Evolutionary conservation across 768 basidiomycete genomes (phyloP), one percentile per base, ranked within the genome.

Genomic region (Lactifluus volemus): DNA sequence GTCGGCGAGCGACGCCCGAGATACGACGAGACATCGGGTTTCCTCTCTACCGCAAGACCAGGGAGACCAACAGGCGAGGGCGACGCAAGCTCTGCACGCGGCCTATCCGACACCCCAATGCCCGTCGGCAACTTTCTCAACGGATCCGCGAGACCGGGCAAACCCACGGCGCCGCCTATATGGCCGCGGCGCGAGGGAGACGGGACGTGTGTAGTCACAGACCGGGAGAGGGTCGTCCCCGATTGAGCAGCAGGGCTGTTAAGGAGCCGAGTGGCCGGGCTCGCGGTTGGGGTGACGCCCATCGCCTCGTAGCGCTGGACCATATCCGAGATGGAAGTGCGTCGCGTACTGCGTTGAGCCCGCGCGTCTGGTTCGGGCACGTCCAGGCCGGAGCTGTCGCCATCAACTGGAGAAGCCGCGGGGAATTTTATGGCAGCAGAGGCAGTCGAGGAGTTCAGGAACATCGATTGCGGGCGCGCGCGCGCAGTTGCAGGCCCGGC

Each of bases 291-390:
- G 41, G 34, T 51, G 29, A 60, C 65, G 45, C 78, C 79, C 57
- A 92, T 83, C 7, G 84, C 81, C 71, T 93, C 91, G 70, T 85
- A 93, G 49, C 77, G 81, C 65, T 89, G 87, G 29, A 92, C 91
- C 83, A 92, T 91, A 68, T 92, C 84, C 44, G 89, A 84, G 67
- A 92, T 92, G 0, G 91, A 92, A 4, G 85, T 86, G 55, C 89
- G 79, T 19, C 90, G 81, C 8, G 70, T 67, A 6, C 71, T 65
- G 2, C 72, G 71, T 36, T 78, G 78, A 39, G 77, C 72, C 47
- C 71, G 77, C 4, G 74, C 59, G 52, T 80, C 78, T 50, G 75
- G 77, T 2, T 84, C 79, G 19, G 82, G 79, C 47, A 75, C 68
- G 10, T 85, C 53, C 74, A 71, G 61, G 14, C 58, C 41, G 66